These are phyloP conservation scores for Termitomyces titanicus DNA, from an alignment of 768 basidiomycete species.

Conservation along the genomic window DNA sequence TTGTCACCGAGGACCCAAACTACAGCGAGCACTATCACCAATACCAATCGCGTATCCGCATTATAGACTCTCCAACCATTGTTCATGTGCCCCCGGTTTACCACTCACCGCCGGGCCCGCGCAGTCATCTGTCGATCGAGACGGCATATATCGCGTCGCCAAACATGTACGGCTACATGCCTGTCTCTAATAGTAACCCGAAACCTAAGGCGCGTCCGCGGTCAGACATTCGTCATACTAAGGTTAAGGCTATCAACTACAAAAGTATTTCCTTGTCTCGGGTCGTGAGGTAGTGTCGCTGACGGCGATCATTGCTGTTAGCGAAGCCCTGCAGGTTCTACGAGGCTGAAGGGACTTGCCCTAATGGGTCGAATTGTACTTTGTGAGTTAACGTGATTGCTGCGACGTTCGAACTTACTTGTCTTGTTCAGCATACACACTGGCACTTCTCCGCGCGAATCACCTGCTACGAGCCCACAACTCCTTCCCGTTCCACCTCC, in stretches of 20 bases:
- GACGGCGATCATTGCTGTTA: conserved; percentile 17
- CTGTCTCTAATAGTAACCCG: conserved; percentile 6
- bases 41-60: conserved; percentile 35
- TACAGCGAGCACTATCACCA: conserved; percentile 36
- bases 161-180: conserved; percentile 7
- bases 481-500: conserved; percentile 5
- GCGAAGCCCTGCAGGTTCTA: conserved; percentile 64
- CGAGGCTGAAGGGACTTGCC: conserved; percentile 40
- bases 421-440: conserved; percentile 42
- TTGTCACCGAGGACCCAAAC: conserved; percentile 37
- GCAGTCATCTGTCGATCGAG: conserved; percentile 15
- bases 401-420: neutral
- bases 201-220: conserved; percentile 18
- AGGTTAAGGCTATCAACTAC: conserved; percentile 35
- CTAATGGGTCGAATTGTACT: conserved; percentile 52
- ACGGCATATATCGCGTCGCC: conserved; percentile 15
- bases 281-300: neutral
- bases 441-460: conserved; percentile 17
- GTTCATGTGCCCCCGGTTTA: conserved; percentile 32
- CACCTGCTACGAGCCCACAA: conserved; percentile 4
- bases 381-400: conserved; percentile 40
- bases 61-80: conserved; percentile 28
- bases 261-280: conserved; percentile 29
- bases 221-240: conserved; percentile 25
- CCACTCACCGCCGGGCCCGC: neutral